Evolutionary conservation across 2,329 filamentous ascomycete species (phyloP).

Genomic region (Canariomyces notabilis): DNA sequence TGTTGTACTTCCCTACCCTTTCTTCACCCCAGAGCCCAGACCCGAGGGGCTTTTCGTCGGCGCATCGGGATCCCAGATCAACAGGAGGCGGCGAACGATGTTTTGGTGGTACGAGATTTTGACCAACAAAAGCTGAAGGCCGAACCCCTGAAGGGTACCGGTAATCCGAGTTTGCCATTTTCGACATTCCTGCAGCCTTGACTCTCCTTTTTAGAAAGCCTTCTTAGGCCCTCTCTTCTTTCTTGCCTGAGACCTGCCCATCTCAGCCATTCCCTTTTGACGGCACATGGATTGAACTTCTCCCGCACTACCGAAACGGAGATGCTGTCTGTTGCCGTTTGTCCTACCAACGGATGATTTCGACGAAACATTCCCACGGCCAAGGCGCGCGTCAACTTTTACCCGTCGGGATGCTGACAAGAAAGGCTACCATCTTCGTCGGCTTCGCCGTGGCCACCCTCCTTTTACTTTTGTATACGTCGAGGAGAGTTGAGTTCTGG

Average conservation of each 20-base stretch:
- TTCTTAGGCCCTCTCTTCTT: not conserved
- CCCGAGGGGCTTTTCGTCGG: too few relatives aligned
- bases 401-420: conserved; percentile 27
- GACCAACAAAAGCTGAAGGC: too few relatives aligned
- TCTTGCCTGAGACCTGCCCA: too few relatives aligned
- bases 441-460: conserved; percentile 27
- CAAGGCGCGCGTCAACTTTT: conserved; percentile 3
- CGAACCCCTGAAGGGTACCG: too few relatives aligned
- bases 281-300: not conserved
- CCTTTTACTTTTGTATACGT: conserved; percentile 31
- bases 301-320: not conserved
- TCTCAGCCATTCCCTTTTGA: not conserved
- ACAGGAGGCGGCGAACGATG: too few relatives aligned
- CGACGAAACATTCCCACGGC: conserved; percentile 2
- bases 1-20: too few relatives aligned
- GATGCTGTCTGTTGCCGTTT: conserved; percentile 4
- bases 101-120: too few relatives aligned
- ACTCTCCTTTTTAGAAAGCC: too few relatives aligned
- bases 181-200: too few relatives aligned
- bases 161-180: too few relatives aligned
- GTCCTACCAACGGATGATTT: conserved; percentile 8
- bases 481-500: conserved; percentile 29
- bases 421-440: conserved; percentile 27
- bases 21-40: too few relatives aligned
- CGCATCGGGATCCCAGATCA: too few relatives aligned